A percentile compares a stretch with the other conserved stretches of the same genome.
These are phyloP conservation scores for Trifolium repens DNA, from an alignment of 306 rosid genomes.

Conservation along the genomic window DNA sequence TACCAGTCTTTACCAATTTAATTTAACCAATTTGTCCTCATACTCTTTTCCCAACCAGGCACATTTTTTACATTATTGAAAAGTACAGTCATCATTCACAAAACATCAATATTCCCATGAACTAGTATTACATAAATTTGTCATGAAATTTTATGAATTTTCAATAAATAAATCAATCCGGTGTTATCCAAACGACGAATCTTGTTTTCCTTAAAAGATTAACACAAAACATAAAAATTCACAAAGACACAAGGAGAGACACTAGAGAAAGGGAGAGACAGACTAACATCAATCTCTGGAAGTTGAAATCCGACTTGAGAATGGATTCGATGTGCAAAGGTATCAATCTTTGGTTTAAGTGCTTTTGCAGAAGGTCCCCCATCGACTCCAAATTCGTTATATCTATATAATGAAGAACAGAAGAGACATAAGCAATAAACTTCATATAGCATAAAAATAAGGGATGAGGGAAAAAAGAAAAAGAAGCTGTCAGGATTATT, in stretches of 20 bases:
- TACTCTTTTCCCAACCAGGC: no score
- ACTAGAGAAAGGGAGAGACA: conserved; percentile 22
- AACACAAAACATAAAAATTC: background rate
- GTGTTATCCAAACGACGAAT: background rate
- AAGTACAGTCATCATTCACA: background rate
- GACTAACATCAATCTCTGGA: conserved; percentile 58
- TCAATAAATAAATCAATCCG: background rate
- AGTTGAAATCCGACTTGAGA: conserved; percentile 57
- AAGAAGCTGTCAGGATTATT: background rate
- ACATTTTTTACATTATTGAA: background rate
- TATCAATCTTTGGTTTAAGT: conserved; percentile 59
- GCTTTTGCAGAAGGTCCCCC: conserved; percentile 57
- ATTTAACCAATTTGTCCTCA: background rate
- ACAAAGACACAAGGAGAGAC: background rate
- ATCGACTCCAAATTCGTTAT: conserved; percentile 57
- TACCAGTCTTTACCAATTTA: no score
- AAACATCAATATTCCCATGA: background rate
- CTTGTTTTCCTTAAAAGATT: conserved; percentile 7
- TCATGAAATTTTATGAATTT: background rate
- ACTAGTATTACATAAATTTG: background rate
- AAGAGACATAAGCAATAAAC: conserved; percentile 11
- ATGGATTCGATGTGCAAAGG: conserved; percentile 49
- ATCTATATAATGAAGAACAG: conserved; percentile 40
- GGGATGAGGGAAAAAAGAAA: background rate
- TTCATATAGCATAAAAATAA: conserved; percentile 14